Base-by-base conservation (phyloP, 2,329 filamentous ascomycete species). In the Fusarium sp. region DNA sequence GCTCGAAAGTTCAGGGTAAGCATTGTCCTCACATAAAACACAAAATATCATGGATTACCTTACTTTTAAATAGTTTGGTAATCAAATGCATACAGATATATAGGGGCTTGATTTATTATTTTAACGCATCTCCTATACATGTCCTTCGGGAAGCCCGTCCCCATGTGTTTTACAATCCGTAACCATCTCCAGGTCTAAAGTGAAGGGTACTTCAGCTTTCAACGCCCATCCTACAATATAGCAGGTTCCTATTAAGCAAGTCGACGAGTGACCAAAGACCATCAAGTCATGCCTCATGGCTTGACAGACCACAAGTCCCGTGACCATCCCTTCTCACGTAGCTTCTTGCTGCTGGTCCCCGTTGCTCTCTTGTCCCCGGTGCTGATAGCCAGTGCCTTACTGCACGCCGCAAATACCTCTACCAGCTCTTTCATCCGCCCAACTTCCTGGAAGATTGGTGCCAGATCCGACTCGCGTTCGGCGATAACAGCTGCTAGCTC, bases 401-500 rank as follows among this genome's bases (percentile, higher is more conserved):
- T 93, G 51, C 88, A 89, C 47, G 86, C 81, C 1, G 94, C 92
- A 72, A 98, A 88, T 10, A 84, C 85, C 70, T 90, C 86, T 11
- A 93, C 84, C 36, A 95, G 79, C 77, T 94, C 91, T 69, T 85
- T 84, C 86, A 94, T 89, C 42, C 89, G 84, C 29, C 83, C 82
- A 3, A 86, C 83, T 50, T 83, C 80, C 50, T 87, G 75, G 66
- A 95, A 90, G 39, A 85, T 83, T 21, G 80, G 76, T 2, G 88
- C 85, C 36, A 94, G 76, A 65, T 89, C 87, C 21, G 87, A 87
- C 57, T 82, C 84, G 63, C 88, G 85, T 53, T 89, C 87, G 2
- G 94, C 92, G 46, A 97, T 84, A 3, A 88, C 73, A 1, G 88
- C 87, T 1, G 92, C 88, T 14, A 99, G 80, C 56, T 97, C 91